Evolutionary conservation across 768 basidiomycete genomes (phyloP), one percentile per base, ranked within the genome.

Genomic region (Russula foetens): DNA sequence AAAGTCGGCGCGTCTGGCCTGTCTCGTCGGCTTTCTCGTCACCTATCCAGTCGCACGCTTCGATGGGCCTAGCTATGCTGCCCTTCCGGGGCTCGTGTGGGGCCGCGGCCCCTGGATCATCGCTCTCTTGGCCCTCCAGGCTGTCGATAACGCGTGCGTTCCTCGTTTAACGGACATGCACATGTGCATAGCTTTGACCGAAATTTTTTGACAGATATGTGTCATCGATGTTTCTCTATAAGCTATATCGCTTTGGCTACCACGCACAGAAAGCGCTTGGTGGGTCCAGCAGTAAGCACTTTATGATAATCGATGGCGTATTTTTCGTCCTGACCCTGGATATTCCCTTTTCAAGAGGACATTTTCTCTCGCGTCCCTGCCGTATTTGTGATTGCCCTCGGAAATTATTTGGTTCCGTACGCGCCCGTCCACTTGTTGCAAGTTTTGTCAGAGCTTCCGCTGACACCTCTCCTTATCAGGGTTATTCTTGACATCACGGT

Each of bases 321-420:
- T 28, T 7, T 26, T 9, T 17, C 45, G 45, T 48, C 24, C 46
- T 58, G 41, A 63, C 39, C n/a, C 38, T n/a, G 28, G 7, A 24
- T 33, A 7, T 35, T 12, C n/a, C 15, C 12, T 41, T 8, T 41
- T 44, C 15, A 11, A 63, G 64, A 52, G 35, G 64, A 65, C 7
- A 52, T 63, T 12, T 41, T 63, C 14, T 45, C 47, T 28, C 62
- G 64, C n/a, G 58, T 65, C 5, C 64, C 64, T 9, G 61, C 64
- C 8, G 50, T 63, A 11, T 65, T 65, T 17, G 15, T 55, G 4
- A 65, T 65, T 8, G 56, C 64, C 0, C 62, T 65, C 12, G 64
- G 64, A 33, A 65, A 65, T 55, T 65, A 63, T 44, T 48, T 65
- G 5, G 39, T 65, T 28, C 64, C 64, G 62, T 63, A n/a, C 35